phyloP scores from a whole-genome alignment of 176 grass and related monocot species.

The Oryza punctata region DNA sequence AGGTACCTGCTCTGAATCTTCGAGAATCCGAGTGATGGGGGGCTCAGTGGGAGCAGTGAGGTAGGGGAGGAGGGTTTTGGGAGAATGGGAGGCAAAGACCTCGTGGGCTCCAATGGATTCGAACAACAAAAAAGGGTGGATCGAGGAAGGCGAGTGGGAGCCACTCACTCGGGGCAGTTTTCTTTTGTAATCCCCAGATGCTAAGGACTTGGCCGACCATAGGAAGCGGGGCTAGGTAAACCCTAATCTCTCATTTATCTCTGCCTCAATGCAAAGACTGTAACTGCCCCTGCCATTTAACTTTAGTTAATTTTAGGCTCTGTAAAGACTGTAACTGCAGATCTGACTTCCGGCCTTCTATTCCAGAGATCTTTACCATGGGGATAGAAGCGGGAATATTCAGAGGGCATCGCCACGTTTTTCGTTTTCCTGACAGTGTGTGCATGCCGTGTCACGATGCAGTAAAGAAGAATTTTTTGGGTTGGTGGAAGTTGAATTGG shows the following conservation, averaged over 20 bases:
- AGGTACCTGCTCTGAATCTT: slow-evolving; percentile 36
- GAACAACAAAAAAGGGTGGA: slow-evolving; percentile 43
- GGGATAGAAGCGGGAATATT: slow-evolving; percentile 47
- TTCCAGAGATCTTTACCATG: slow-evolving; percentile 50
- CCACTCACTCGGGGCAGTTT: slow-evolving; percentile 27
- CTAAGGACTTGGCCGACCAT: slow-evolving; percentile 32
- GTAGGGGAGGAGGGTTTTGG: slow-evolving; percentile 33
- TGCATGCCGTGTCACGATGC: slow-evolving; percentile 10
- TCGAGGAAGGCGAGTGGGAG: slow-evolving; percentile 24
- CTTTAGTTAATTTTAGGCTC: not conserved
- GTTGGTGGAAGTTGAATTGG: slow-evolving; percentile 10
- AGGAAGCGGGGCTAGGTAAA: slow-evolving; percentile 40
- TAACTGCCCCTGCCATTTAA: not conserved
- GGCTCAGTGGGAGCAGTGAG: slow-evolving; percentile 15
- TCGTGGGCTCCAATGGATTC: slow-evolving; percentile 65
- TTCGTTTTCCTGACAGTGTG: not conserved
- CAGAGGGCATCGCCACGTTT: slow-evolving; percentile 3
- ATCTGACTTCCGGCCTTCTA: slow-evolving; percentile 47
- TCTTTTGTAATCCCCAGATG: slow-evolving; percentile 56
- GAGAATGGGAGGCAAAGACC: slow-evolving; percentile 38
- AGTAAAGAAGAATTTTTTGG: slow-evolving; percentile 20
- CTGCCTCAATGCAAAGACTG: not conserved
- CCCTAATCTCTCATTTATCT: slow-evolving; percentile 30
- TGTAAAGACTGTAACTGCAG: slow-evolving; percentile 48
- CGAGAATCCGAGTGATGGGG: slow-evolving; percentile 27